These are phyloP conservation scores for Candida taoyuanica DNA, from an alignment of 805 yeast genomes.

Conservation along the genomic window DNA sequence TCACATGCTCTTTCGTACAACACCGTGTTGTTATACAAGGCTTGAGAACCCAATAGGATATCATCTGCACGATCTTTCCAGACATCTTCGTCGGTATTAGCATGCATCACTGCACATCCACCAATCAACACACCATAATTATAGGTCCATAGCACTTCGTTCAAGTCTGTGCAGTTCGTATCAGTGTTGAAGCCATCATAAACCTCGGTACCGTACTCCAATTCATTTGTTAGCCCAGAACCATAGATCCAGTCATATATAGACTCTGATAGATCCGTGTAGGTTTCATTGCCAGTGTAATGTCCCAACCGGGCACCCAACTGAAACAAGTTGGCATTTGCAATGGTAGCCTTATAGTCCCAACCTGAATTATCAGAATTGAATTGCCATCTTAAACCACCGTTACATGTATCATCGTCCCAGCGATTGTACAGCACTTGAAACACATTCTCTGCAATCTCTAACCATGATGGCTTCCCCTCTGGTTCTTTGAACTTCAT, in stretches of 20 bases:
- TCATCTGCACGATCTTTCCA: conserved; percentile 39
- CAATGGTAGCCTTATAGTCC: conserved; percentile 57
- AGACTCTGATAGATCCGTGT: conserved; percentile 45
- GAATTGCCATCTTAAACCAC: conserved; percentile 71
- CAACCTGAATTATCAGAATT: conserved; percentile 57
- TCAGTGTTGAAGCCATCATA: conserved; percentile 66
- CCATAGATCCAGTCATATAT: conserved; percentile 59
- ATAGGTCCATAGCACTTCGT: conserved; percentile 72
- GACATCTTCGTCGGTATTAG: conserved; percentile 55
- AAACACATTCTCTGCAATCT: conserved; percentile 53
- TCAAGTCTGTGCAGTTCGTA: conserved; percentile 55
- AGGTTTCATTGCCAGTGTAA: conserved; percentile 48
- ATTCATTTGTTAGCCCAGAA: conserved; percentile 39
- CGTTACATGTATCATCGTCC: conserved; percentile 51
- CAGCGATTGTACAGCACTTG: conserved; percentile 55
- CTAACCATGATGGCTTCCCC: conserved; percentile 44
- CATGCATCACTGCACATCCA: conserved; percentile 71
- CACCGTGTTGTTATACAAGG: conserved; percentile 40
- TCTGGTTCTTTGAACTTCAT: conserved; percentile 50
- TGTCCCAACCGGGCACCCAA: conserved; percentile 60
- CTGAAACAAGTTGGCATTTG: conserved; percentile 63
- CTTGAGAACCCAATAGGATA: conserved; percentile 24
- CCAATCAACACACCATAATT: conserved; percentile 71
- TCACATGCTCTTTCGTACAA: conserved; percentile 89
- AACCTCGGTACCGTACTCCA: conserved; percentile 35